phyloP scores from a whole-genome alignment of 148 eudicot genomes.

The Chenopodium formosanum region DNA sequence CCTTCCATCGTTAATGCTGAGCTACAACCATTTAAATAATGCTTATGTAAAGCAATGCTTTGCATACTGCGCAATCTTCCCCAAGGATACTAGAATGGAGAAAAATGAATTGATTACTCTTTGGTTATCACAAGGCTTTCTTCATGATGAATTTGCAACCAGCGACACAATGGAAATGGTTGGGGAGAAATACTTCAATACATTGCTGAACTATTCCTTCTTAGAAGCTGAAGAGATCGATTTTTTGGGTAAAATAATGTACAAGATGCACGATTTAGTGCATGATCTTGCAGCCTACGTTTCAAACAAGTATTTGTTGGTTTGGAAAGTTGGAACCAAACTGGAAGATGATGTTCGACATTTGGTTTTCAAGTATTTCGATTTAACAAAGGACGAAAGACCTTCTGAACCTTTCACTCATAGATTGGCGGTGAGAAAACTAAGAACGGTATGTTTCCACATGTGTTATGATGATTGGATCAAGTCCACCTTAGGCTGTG shows the following conservation, averaged over 20 bases:
- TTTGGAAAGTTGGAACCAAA: too few relatives aligned
- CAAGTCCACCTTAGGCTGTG: background rate
- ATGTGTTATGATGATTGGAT: too few relatives aligned
- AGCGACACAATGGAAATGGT: background rate
- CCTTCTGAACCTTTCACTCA: too few relatives aligned
- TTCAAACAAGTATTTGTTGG: too few relatives aligned
- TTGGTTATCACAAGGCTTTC: conserved; percentile 24
- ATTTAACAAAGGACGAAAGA: too few relatives aligned
- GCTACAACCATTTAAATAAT: conserved; percentile 21
- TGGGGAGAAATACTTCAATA: background rate
- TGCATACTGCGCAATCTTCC: conserved; percentile 21
- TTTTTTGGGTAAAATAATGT: too few relatives aligned
- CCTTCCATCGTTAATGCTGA: conserved; percentile 18
- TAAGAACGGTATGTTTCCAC: too few relatives aligned
- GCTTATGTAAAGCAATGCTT: conserved; percentile 20
- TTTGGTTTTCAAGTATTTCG: background rate
- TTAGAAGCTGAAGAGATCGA: background rate
- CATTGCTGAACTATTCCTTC: conserved; percentile 20
- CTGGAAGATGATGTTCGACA: background rate
- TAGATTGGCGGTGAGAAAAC: too few relatives aligned
- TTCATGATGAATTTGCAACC: background rate
- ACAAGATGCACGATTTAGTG: conserved; percentile 18
- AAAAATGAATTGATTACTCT: conserved; percentile 8
- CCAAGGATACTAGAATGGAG: background rate
- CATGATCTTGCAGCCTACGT: conserved; percentile 17